Percentiles rank a stretch among this genome's conserved stretches.
Conservation (phyloP, 306 rosid species). For the Leucaena leucocephala region DNA sequence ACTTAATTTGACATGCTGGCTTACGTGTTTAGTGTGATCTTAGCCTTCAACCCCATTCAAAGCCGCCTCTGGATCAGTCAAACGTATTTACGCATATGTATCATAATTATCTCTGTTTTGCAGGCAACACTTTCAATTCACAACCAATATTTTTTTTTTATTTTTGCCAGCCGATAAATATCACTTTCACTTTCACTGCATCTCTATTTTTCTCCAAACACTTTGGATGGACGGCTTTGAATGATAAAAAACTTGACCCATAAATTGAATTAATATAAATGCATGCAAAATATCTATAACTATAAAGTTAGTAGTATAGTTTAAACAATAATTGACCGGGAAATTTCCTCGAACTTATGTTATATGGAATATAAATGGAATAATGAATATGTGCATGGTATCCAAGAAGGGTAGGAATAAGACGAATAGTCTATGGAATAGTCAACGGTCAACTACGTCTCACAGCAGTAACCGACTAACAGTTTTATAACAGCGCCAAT, state of each 20-base stretch:
- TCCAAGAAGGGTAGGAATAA: no score
- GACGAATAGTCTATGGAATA: not conserved
- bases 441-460: constrained; percentile 1
- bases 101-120: no score
- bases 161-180: not conserved
- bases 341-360: no score
- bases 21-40: no score
- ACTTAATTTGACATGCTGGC: no score
- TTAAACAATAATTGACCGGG: no score
- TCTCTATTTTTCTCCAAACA: not conserved
- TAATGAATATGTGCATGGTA: no score
- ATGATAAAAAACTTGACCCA: not conserved
- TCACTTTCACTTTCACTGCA: not conserved
- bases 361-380: not conserved
- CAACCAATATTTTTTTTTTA: not conserved
- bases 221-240: not conserved
- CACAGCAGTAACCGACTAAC: not conserved
- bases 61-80: not conserved
- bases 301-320: no score
- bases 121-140: not conserved
- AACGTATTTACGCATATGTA: not conserved
- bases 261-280: not conserved
- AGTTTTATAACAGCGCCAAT: not conserved
- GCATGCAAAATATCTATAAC: not conserved
- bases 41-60: no score